Evolutionary conservation across 371 early-diverging fungal species (phyloP), one percentile per base, ranked within the genome.

Genomic region (Cladochytrium tenue): DNA sequence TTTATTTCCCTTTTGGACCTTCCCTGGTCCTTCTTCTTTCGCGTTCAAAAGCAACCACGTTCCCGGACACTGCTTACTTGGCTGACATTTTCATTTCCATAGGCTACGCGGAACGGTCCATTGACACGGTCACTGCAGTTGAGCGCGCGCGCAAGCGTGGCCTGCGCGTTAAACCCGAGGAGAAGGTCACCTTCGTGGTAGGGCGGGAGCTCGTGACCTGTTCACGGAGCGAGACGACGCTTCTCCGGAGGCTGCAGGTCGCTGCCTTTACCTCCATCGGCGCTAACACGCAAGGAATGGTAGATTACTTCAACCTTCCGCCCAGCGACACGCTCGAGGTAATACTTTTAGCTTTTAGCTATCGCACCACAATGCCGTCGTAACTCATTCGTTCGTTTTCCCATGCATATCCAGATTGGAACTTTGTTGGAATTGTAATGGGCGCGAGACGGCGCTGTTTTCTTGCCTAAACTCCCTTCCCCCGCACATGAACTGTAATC

Each of bases 61-160:
- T 7, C 23, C 23, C 34, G 27, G 25, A 26, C n/a, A 63, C 32
- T 31, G 26, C n/a, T 57, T 62, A 31, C 20, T 53, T 25, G 31
- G 31, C 28, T 30, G 2, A n/a, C n/a, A n/a, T n/a, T n/a, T 13
- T 43, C 7, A 43, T 43, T 13, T 43, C 20, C 43, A 28, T 36
- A 74, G 74, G 74, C 2, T 78, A 78, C 62, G 78, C 78, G 20
- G 78, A 78, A 58, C 75, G 78, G 34, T 43, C 60, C 31, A 75
- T 78, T n/a, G 58, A 78, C 56, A 73, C 74, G 1, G 64, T 73
- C 3, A 58, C 60, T 10, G 78, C 78, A 4, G 58, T 78, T 20
- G 69, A 72, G 25, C 26, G 73, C 32, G 67, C 74, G 1, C 57
- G 66, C 31, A 78, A 74, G 43, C 67, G 78, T 25, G 74, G 74